Evolutionary conservation across 257 asterid species (phyloP), one percentile per base, ranked within the genome.

Genomic region (Jasminum sambac): DNA sequence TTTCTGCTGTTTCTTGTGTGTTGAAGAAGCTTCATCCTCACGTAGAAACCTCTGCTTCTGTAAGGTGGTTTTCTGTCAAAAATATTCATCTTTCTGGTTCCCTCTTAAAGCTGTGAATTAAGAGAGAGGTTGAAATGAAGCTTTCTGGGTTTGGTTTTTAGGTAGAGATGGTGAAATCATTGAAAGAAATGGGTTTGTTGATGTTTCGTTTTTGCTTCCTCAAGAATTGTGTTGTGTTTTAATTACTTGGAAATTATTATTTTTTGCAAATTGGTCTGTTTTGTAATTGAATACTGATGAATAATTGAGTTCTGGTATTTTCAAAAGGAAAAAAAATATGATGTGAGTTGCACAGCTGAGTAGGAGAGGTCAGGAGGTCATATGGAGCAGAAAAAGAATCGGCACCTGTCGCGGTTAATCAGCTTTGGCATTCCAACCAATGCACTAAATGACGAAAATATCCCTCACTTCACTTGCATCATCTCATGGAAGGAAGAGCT

Each of bases 11-110:
- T 52, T 75, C 79, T 78, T 41, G 76, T 13, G 64, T 74, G 73
- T 71, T 78, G 82, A 55, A 79, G 64, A 44, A 90, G 71, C 84
- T 80, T 90, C 97, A 93, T 93, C 72, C 80, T 87, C 2, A 86
- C 88, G 66, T 82, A 83, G 73, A 90, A 86, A 11, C 91, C 94
- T 77, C 83, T 84, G 83, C 41, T 88, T 69, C 67, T 79, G 64
- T 74, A n/a, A 17, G 80, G 74, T 58, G 65, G 74, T 19, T 68
- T 73, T 7, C 69, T 37, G 70, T 84, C 91, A 23, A 69, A n/a
- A 82, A 79, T 73, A 24, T 67, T 13, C 82, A 76, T 69, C 52
- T 37, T 14, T 59, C 83, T n/a, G n/a, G n/a, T n/a, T 63, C 77
- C 63, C 79, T 63, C 81, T 78, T 36, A 63, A 76, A 74, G 69